Percentiles rank a stretch among this genome's conserved stretches.
These are phyloP conservation scores for Barnettozyma californica DNA, from an alignment of 805 yeast species.

Conservation along the genomic window DNA sequence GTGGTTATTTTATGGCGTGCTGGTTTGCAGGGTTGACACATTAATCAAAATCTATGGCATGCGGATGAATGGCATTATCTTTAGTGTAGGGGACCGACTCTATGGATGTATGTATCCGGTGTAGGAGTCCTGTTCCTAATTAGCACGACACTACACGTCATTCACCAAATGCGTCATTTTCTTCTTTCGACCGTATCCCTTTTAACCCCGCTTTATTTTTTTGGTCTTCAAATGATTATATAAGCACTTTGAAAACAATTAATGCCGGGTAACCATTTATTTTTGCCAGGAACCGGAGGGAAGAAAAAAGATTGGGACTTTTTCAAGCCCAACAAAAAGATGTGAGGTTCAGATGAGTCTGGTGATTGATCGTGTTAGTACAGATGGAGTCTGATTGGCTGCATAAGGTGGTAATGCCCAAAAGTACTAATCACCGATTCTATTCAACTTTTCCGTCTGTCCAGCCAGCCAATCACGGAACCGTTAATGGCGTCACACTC, in stretches of 20 bases:
- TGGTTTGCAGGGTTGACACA: slow-evolving; percentile 1
- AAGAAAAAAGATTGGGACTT: background rate
- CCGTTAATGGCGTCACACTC: background rate
- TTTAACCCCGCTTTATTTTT: background rate
- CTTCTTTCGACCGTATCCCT: slow-evolving; percentile 1
- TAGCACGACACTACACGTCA: background rate
- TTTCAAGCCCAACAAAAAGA: background rate
- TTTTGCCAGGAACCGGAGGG: too few species aligned
- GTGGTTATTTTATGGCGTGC: background rate
- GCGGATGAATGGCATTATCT: background rate
- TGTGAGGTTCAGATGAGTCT: background rate
- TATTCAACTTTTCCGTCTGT: background rate
- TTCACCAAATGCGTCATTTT: slow-evolving; percentile 1
- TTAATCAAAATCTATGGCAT: background rate
- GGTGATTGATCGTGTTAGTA: background rate
- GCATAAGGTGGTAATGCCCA: background rate
- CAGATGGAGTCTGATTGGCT: background rate
- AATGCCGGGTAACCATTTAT: background rate
- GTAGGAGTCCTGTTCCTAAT: background rate
- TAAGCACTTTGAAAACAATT: too few species aligned
- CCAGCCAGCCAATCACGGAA: background rate
- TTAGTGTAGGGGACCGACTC: background rate
- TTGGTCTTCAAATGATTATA: too few species aligned
- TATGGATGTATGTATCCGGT: background rate
- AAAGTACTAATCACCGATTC: background rate